These are phyloP conservation scores for Xylaria longipes DNA, from an alignment of 495 filamentous ascomycete genomes.

Conservation along the genomic window DNA sequence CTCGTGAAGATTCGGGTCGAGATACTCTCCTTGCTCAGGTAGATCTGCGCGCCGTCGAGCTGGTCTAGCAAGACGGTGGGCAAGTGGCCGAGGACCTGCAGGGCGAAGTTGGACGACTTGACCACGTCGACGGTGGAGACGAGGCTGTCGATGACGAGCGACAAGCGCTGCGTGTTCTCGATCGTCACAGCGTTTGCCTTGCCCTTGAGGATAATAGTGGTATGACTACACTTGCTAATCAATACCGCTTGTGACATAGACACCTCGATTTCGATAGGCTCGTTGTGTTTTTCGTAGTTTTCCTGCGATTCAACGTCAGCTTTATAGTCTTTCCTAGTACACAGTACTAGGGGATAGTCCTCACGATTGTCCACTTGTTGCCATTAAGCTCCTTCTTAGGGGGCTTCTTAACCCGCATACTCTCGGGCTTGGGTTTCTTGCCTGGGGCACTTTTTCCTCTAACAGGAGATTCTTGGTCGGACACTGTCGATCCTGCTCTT, in stretches of 20 bases:
- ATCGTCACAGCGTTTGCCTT: constrained; percentile 96
- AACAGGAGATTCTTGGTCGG: constrained; percentile 61
- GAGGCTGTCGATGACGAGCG: constrained; percentile 85
- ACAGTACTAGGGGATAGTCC: constrained; percentile 13
- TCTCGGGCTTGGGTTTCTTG: constrained; percentile 93
- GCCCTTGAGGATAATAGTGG: constrained; percentile 84
- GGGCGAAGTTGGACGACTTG: constrained; percentile 88
- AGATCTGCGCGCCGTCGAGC: constrained; percentile 87
- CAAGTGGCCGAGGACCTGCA: constrained; percentile 82
- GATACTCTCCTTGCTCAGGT: constrained; percentile 78
- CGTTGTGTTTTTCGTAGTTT: constrained; percentile 82
- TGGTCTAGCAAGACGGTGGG: constrained; percentile 92
- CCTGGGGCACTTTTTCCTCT: constrained; percentile 81
- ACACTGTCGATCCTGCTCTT: constrained; percentile 73
- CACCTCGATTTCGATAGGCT: constrained; percentile 77
- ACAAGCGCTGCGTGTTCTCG: constrained; percentile 84
- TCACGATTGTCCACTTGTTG: constrained; percentile 90
- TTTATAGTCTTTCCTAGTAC: not conserved
- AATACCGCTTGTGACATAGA: constrained; percentile 87
- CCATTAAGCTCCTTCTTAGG: constrained; percentile 90
- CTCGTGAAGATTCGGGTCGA: constrained; percentile 83
- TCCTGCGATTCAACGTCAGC: constrained; percentile 58
- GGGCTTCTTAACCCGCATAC: constrained; percentile 91
- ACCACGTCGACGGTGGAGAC: constrained; percentile 92
- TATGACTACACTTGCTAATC: constrained; percentile 87